These are phyloP conservation scores for Aspergillus viridinutans DNA, from an alignment of 2,329 filamentous ascomycete genomes.

Conservation along the genomic window DNA sequence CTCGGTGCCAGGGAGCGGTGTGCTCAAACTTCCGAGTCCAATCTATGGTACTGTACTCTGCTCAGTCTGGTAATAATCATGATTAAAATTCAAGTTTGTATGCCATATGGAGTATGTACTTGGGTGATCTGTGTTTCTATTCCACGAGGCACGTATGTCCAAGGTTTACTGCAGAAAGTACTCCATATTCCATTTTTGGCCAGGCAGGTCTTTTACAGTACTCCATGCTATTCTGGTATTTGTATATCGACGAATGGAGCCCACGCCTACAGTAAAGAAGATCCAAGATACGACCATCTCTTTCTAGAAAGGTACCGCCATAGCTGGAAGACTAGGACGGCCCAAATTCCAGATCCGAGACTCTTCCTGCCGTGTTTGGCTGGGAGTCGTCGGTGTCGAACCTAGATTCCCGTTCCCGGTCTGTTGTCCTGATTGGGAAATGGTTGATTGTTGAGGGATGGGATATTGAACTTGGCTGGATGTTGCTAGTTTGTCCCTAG, in stretches of 20 bases:
- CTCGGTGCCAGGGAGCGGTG: background rate
- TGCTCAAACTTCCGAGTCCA: background rate
- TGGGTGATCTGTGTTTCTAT: background rate
- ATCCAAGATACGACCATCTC: background rate
- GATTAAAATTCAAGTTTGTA: background rate
- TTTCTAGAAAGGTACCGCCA: background rate
- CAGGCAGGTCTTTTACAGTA: too few species aligned
- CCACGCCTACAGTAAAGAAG: background rate
- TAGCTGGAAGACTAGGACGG: background rate
- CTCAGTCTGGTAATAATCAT: background rate
- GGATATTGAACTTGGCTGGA: too few species aligned
- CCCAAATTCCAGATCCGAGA: too few species aligned
- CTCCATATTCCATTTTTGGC: too few species aligned
- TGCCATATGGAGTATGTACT: background rate
- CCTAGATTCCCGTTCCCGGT: too few species aligned
- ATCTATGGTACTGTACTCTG: background rate
- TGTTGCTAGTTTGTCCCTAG: too few species aligned
- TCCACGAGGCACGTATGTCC: background rate
- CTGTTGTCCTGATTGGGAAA: too few species aligned
- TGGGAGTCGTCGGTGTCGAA: too few species aligned
- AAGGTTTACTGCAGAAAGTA: background rate
- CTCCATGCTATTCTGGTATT: background rate
- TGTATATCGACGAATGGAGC: background rate
- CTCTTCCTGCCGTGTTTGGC: too few species aligned
- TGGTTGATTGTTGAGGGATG: too few species aligned